Evolutionary conservation across 345 rosid species (phyloP).

Genomic region (Brassica juncea): DNA sequence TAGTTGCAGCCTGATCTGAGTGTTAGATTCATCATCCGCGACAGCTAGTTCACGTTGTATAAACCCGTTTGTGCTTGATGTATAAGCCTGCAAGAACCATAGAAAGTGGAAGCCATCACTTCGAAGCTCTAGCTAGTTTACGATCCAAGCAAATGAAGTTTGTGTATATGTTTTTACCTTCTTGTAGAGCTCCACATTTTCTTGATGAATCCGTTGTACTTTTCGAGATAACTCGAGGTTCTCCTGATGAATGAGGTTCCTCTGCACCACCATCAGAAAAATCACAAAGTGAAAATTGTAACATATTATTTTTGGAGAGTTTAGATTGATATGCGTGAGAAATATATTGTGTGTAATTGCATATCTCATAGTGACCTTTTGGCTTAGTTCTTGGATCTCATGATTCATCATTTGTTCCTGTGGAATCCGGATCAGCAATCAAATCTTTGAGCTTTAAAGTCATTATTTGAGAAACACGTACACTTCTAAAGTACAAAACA

Average conservation of each 20-base stretch:
- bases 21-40: conserved; percentile 35
- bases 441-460: conserved; percentile 9
- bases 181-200: conserved; percentile 57
- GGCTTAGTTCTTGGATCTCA: conserved; percentile 57
- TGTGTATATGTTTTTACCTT: conserved; percentile 47
- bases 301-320: background rate
- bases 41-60: conserved; percentile 29
- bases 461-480: conserved; percentile 4
- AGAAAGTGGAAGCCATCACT: conserved; percentile 6
- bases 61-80: conserved; percentile 38
- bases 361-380: conserved; percentile 45
- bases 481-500: background rate
- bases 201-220: conserved; percentile 51
- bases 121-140: background rate
- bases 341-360: background rate
- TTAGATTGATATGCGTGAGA: background rate
- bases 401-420: conserved; percentile 56
- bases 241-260: conserved; percentile 59
- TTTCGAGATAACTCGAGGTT: conserved; percentile 55
- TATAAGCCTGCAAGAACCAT: conserved; percentile 47
- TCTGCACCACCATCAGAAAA: conserved; percentile 45
- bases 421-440: conserved; percentile 24
- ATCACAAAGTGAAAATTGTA: conserved; percentile 2
- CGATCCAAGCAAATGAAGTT: background rate
- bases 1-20: conserved; percentile 53